phyloP scores from a whole-genome alignment of 257 asterid species.

The Solanum habrochaites region DNA sequence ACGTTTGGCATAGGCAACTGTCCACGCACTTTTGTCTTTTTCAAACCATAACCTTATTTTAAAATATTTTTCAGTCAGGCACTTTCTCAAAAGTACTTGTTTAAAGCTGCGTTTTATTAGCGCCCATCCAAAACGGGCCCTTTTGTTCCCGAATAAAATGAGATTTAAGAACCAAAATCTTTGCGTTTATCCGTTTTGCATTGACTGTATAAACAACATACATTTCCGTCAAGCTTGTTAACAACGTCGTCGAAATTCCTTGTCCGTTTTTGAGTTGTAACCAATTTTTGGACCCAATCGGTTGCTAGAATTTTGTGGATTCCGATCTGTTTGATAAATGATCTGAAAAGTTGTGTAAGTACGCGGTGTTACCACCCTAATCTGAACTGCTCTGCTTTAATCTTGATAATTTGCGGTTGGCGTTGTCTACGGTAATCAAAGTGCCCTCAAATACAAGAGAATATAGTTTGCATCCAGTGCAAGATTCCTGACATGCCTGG shows the following conservation, averaged over 20 bases:
- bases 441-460: conserved; percentile 45
- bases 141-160: too few relatives aligned
- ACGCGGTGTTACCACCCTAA: conserved; percentile 44
- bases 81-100: too few relatives aligned
- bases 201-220: conserved; percentile 47
- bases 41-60: too few relatives aligned
- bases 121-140: too few relatives aligned
- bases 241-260: conserved; percentile 24
- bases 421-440: conserved; percentile 15
- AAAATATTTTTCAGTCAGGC: too few relatives aligned
- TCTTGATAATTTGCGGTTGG: conserved; percentile 63
- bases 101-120: too few relatives aligned
- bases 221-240: conserved; percentile 45
- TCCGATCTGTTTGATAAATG: conserved; percentile 37
- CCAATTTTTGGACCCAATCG: conserved; percentile 36
- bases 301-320: conserved; percentile 26
- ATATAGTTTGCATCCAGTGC: conserved; percentile 48
- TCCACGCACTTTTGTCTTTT: too few relatives aligned
- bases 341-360: conserved; percentile 55
- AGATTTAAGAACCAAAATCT: neutral
- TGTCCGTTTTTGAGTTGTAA: conserved; percentile 48
- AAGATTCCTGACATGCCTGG: conserved; percentile 38
- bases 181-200: conserved; percentile 51
- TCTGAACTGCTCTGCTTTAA: conserved; percentile 34
- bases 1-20: too few relatives aligned